phyloP scores from a whole-genome alignment of 768 basidiomycete genomes.

The Pholiota conissans region DNA sequence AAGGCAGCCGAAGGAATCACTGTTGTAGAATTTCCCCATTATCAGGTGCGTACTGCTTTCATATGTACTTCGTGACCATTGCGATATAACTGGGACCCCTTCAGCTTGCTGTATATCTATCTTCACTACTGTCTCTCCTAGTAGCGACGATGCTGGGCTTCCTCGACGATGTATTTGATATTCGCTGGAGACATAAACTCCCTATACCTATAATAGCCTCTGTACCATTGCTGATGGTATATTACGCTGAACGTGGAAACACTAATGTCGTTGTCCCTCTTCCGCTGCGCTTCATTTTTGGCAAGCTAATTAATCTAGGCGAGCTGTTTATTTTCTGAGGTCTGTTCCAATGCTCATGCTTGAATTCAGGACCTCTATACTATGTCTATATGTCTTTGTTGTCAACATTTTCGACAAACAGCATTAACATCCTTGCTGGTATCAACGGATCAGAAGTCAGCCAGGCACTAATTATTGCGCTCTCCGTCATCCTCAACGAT shows the following conservation, averaged over 20 bases:
- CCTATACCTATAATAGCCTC: conserved; percentile 96
- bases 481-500: conserved; percentile 91
- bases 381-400: conserved; percentile 96
- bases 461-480: conserved; percentile 89
- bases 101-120: conserved; percentile 81
- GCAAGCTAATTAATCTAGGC: conserved; percentile 88
- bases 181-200: conserved; percentile 96
- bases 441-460: conserved; percentile 96
- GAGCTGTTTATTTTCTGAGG: conserved; percentile 18
- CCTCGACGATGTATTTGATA: conserved; percentile 96
- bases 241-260: conserved; percentile 92
- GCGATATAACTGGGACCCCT: conserved; percentile 34
- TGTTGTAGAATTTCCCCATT: conserved; percentile 72
- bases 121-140: conserved; percentile 87
- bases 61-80: background rate
- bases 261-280: conserved; percentile 93
- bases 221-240: conserved; percentile 93
- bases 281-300: conserved; percentile 71
- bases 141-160: conserved; percentile 95
- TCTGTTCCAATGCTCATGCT: background rate
- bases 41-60: conserved; percentile 55
- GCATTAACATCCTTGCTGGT: conserved; percentile 98
- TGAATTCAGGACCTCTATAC: conserved; percentile 77
- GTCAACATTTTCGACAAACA: conserved; percentile 96
- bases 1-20: conserved; percentile 61